phyloP scores from a whole-genome alignment of 129 eudicot species.

The Heracleum sosnowskyi region DNA sequence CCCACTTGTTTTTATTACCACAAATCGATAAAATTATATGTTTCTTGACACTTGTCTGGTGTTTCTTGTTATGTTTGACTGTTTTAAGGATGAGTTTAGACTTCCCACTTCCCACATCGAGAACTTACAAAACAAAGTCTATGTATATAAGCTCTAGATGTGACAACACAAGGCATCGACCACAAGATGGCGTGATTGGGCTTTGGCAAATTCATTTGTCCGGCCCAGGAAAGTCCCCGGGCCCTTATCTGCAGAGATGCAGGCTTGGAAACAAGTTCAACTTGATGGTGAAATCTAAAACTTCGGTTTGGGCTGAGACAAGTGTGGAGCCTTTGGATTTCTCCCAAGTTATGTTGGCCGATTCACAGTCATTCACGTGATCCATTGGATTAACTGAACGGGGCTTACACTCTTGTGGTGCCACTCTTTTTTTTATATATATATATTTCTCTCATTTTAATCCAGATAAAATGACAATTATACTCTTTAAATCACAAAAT shows the following conservation, averaged over 20 bases:
- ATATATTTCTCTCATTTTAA: no score
- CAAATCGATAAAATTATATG: no score
- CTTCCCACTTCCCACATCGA: constrained; percentile 2
- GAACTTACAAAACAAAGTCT: not conserved
- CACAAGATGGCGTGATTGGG: constrained; percentile 2
- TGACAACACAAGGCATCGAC: not conserved
- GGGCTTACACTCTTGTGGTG: constrained; percentile 8
- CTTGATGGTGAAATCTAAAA: not conserved
- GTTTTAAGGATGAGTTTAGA: no score
- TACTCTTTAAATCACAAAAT: no score
- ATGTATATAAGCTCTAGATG: not conserved
- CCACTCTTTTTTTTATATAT: not conserved
- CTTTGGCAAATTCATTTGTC: not conserved
- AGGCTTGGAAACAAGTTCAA: not conserved
- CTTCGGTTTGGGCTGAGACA: not conserved
- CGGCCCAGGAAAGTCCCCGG: constrained; percentile 3
- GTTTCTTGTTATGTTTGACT: no score
- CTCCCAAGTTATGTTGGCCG: not conserved
- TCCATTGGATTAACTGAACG: constrained; percentile 1
- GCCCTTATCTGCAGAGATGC: constrained; percentile 2
- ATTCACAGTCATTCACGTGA: not conserved
- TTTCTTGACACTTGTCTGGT: not conserved
- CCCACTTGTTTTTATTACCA: no score
- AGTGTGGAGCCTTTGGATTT: not conserved
- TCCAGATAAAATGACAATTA: no score